phyloP scores from a whole-genome alignment of 2,329 filamentous ascomycete species.

The Diaporthe ampelina region DNA sequence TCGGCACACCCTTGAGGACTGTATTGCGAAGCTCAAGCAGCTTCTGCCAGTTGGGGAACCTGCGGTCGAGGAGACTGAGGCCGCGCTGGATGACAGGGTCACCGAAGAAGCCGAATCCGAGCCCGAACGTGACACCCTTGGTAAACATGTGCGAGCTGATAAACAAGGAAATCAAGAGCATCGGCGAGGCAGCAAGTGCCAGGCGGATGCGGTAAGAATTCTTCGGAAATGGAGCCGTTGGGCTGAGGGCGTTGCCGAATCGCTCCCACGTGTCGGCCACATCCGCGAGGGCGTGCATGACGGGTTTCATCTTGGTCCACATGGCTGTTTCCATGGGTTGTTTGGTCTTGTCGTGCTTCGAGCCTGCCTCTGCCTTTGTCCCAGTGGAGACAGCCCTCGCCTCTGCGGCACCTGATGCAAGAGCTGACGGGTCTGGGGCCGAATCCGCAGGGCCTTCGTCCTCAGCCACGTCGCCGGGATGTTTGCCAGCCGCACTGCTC shows the following conservation, averaged over 20 bases:
- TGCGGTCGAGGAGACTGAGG: constrained; percentile 70
- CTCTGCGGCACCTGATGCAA: constrained; percentile 55
- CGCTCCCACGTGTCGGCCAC: constrained; percentile 66
- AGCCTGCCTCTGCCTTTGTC: constrained; percentile 55
- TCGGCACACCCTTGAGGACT: constrained; percentile 84
- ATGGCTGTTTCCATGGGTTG: constrained; percentile 82
- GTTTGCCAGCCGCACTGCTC: constrained; percentile 82
- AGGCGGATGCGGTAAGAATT: constrained; percentile 67
- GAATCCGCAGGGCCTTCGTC: constrained; percentile 45
- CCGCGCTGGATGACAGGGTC: constrained; percentile 78
- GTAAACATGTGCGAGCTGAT: constrained; percentile 71
- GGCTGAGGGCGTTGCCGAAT: constrained; percentile 70
- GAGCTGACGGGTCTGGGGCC: constrained; percentile 53
- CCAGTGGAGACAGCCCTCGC: constrained; percentile 62
- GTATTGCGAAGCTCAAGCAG: constrained; percentile 81
- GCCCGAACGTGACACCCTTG: constrained; percentile 75
- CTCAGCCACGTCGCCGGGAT: constrained; percentile 66
- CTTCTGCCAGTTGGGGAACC: constrained; percentile 80
- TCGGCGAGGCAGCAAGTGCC: constrained; percentile 64
- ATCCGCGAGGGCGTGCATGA: constrained; percentile 72
- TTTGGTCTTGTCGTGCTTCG: constrained; percentile 80
- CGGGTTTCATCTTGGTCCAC: constrained; percentile 80
- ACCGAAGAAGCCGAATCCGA: constrained; percentile 85
- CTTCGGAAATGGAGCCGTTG: constrained; percentile 72
- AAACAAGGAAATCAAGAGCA: constrained; percentile 67